These are phyloP conservation scores for Yamadazyma scolyti DNA, from an alignment of 805 yeast genomes.

Conservation along the genomic window DNA sequence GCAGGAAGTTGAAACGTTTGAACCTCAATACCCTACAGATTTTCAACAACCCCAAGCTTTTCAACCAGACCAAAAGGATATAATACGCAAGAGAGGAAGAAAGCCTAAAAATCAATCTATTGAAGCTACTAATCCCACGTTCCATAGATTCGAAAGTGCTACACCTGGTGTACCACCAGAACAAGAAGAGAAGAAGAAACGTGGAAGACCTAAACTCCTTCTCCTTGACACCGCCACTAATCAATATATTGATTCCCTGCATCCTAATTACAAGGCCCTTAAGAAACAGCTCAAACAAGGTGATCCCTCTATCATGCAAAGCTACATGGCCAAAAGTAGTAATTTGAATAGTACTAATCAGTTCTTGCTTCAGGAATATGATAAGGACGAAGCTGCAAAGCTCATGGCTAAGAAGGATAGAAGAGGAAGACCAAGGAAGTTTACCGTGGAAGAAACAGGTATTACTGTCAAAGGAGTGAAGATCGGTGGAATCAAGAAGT, in stretches of 20 bases:
- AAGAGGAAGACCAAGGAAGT: constrained; percentile 50
- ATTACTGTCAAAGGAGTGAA: constrained; percentile 41
- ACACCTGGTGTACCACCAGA: constrained; percentile 6
- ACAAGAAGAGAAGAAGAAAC: constrained; percentile 22
- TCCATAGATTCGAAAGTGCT: constrained; percentile 4
- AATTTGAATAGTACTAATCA: not conserved
- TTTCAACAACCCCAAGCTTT: not conserved
- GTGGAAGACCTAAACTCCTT: constrained; percentile 41
- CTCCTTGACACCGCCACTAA: constrained; percentile 40
- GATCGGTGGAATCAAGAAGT: constrained; percentile 31
- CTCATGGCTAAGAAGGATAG: constrained; percentile 38
- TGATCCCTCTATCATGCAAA: constrained; percentile 5
- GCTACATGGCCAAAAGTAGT: constrained; percentile 5
- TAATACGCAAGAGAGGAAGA: constrained; percentile 9
- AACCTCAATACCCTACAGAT: not conserved
- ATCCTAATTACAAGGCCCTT: constrained; percentile 38
- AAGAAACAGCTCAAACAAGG: constrained; percentile 21
- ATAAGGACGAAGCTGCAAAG: constrained; percentile 30
- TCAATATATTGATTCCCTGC: constrained; percentile 37
- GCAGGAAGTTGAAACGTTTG: too few relatives aligned
- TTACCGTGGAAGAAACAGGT: constrained; percentile 44
- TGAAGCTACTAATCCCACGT: constrained; percentile 6
- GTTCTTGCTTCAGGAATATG: constrained; percentile 12
- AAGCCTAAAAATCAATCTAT: constrained; percentile 5
- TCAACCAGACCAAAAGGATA: not conserved